Evolutionary conservation across 2,329 filamentous ascomycete genomes (phyloP), one percentile per base, ranked within the genome.

Genomic region (Microcyclospora tardicrescens): DNA sequence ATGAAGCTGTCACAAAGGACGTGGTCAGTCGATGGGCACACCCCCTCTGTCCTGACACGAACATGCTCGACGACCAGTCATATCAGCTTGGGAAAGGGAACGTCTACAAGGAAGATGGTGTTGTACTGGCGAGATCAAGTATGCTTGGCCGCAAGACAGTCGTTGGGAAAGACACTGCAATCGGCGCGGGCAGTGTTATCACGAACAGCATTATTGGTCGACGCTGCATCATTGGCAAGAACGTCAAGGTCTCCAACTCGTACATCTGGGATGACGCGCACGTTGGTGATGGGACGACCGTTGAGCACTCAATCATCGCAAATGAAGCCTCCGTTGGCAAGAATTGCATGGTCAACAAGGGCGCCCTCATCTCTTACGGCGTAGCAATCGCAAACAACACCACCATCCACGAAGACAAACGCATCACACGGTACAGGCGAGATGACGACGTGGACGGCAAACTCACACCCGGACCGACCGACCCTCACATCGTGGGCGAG

Each of bases 11-110:
- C 38, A 87, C 78, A 59, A 81, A 77, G 53, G 89, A 96, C 56
- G 73, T 95, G n/a, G 69, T 93, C 11, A 77, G 77, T 35, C 73
- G 87, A 42, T 94, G 85, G 84, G 79, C 85, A 9, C 91, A 86
- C 52, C 89, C 91, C 1, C 71, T 95, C 32, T 81, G 84, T 40
- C 89, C 89, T 2, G 87, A 95, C 56, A 87, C 79, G 56, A 95
- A 96, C 54, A 64, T 95, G 15, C 65, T 91, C 2, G 73, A 75
- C 1, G 80, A 76, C 32, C 84, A 94, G 50, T 77, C 76, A 1
- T 95, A 91, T 60, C 74, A 76, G 46, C 69, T 80, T 39, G 70
- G 75, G 42, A 77, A 76, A 43, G 74, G 81, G 19, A 77, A 77
- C 29, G 71, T 85, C 14, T 87, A 86, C 54, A 76, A 83, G 46